Base-by-base conservation (phyloP, 495 filamentous ascomycete genomes). In the Hypomontagnella monticulosa region DNA sequence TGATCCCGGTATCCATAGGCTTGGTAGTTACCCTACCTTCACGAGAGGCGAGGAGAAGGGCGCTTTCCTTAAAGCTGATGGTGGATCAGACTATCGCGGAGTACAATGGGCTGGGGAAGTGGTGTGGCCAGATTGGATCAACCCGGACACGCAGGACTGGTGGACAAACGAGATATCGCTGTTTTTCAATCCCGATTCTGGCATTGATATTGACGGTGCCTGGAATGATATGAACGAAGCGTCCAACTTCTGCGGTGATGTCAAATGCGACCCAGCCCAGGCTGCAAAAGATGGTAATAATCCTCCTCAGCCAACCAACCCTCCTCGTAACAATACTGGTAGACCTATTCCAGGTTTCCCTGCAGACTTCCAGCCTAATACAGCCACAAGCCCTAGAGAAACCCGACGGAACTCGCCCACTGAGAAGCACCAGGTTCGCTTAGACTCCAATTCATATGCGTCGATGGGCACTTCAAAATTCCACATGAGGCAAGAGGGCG, bases 211-310 rank as follows among this genome's bases (percentile, higher is more conserved):
- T 59, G 92, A 94, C 69, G 92, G 85, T 2, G 79, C 93, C 9
- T 95, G 91, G 92, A 95, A 94, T 55, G 90, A 92, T 66, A 92
- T 92, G 89, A 92, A 91, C 63, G 89, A 93, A 71, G 88, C 88
- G 0, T 74, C 70, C 42, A 75, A 71, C 50, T 80, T 81, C 67
- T 91, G 92, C 71, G 93, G 90, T 69, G 71, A 81, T 12, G 90
- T 84, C 64, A 89, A 90, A 9, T 96, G 92, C 74, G 67, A 71
- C 10, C 78, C 91, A 56, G 85, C 89, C 0, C 78, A 78, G 4
- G 75, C 46, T 1, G 83, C 77, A 34, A 76, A 80, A 0, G 82
- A 85, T 43, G 74, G 84, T 20, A 82, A 85, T 32, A 91, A 90
- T 7, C 91, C 91, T 3, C 64, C 67, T 1, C 80, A 86, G 46